Conservation (phyloP, 768 basidiomycete genomes). For the Termitomyces sp. region DNA sequence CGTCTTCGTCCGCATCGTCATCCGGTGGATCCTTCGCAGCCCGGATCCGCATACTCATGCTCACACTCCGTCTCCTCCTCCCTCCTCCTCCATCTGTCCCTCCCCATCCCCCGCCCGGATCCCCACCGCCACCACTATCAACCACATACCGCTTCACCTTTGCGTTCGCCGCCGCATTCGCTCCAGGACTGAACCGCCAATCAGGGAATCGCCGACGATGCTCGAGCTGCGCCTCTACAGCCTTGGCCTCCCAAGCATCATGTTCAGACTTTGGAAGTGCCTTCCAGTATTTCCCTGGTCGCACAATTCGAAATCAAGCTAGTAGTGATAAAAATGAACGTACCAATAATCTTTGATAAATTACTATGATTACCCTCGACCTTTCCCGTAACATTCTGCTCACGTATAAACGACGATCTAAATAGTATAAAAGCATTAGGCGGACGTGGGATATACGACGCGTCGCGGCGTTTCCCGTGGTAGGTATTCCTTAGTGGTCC, state of each 20-base stretch:
- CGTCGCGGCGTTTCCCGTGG: conserved; percentile 63
- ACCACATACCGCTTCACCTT: conserved; percentile 25
- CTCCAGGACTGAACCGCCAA: conserved; percentile 75
- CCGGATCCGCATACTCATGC: neutral
- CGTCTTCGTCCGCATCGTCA: too few species aligned
- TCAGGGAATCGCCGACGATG: conserved; percentile 74
- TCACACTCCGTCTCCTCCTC: neutral
- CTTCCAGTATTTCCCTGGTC: conserved; percentile 70
- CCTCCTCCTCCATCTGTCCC: neutral
- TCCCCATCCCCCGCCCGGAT: neutral
- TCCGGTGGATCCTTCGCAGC: neutral
- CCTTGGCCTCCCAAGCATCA: conserved; percentile 70
- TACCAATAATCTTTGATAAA: conserved; percentile 79
- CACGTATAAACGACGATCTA: conserved; percentile 74
- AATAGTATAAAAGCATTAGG: conserved; percentile 88
- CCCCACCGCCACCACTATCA: neutral
- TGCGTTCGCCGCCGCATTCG: conserved; percentile 31
- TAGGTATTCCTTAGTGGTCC: conserved; percentile 26
- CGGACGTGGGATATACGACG: conserved; percentile 76
- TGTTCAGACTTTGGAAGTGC: conserved; percentile 63
- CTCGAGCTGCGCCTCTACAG: conserved; percentile 68
- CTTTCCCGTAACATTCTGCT: conserved; percentile 67
- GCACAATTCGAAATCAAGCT: too few species aligned
- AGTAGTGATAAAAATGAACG: conserved; percentile 7
- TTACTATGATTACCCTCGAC: conserved; percentile 80